Evolutionary conservation across 495 filamentous ascomycete species (phyloP).

Genomic region (Hypoxylon crocopeplum): DNA sequence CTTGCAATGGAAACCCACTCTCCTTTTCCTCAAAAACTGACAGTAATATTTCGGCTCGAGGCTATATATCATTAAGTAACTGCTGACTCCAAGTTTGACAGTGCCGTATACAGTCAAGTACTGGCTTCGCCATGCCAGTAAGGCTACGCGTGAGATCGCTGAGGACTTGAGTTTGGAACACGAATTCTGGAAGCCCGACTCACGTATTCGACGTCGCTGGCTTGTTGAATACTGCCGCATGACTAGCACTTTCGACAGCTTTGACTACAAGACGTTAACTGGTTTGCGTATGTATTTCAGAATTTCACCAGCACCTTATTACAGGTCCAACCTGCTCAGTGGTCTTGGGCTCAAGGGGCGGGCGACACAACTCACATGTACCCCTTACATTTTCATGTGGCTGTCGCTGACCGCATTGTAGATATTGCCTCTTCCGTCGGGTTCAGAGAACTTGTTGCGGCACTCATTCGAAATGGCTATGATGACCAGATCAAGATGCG

Average conservation of each 20-base stretch:
- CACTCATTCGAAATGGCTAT: slow-evolving; percentile 40
- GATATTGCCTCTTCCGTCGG: slow-evolving; percentile 41
- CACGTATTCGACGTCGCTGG: slow-evolving; percentile 44
- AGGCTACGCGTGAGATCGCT: slow-evolving; percentile 47
- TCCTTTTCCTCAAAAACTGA: not conserved
- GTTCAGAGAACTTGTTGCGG: slow-evolving; percentile 39
- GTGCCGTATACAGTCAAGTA: slow-evolving; percentile 46
- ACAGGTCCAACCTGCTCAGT: no score
- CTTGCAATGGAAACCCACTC: not conserved
- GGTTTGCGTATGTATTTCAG: slow-evolving; percentile 30
- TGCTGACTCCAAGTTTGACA: slow-evolving; percentile 9
- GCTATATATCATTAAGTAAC: not conserved
- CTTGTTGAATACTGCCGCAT: slow-evolving; percentile 42
- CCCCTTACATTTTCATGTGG: not conserved
- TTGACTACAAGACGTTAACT: slow-evolving; percentile 35
- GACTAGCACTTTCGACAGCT: slow-evolving; percentile 28
- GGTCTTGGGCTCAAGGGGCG: no score
- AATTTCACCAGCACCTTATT: no score
- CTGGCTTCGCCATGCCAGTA: slow-evolving; percentile 47
- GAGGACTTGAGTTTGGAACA: slow-evolving; percentile 43
- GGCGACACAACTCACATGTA: no score
- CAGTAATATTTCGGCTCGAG: no score
- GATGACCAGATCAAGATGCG: slow-evolving; percentile 37
- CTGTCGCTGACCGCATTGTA: slow-evolving; percentile 6
- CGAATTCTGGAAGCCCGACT: slow-evolving; percentile 44